phyloP scores from a whole-genome alignment of 768 basidiomycete species.

The Amanita molliuscula region DNA sequence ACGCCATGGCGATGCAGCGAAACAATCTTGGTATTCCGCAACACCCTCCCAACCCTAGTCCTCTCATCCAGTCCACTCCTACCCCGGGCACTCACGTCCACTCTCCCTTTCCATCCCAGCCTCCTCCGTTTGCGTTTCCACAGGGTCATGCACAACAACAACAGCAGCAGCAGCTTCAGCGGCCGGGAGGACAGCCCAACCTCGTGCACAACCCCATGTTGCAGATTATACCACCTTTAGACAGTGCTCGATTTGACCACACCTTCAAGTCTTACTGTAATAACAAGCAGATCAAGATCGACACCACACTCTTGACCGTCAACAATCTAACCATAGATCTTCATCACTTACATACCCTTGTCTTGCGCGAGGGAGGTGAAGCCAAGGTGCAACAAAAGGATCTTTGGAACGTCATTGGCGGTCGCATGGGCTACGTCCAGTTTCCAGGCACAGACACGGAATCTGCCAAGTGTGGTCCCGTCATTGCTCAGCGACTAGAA shows the following conservation, averaged over 20 bases:
- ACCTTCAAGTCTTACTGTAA: constrained; percentile 39
- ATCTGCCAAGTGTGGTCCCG: constrained; percentile 54
- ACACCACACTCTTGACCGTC: constrained; percentile 30
- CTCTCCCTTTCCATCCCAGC: constrained; percentile 2
- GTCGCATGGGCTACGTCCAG: constrained; percentile 53
- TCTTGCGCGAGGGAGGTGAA: constrained; percentile 48
- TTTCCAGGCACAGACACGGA: constrained; percentile 53
- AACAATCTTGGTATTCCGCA: constrained; percentile 4
- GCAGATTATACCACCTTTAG: constrained; percentile 27
- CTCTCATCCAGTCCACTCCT: not conserved
- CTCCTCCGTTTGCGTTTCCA: not conserved
- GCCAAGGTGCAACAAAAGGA: constrained; percentile 39
- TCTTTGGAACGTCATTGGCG: constrained; percentile 57
- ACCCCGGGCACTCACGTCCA: not conserved
- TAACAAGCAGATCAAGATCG: constrained; percentile 28
- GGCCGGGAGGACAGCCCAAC: not conserved
- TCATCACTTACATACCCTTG: constrained; percentile 44
- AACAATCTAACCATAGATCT: constrained; percentile 53
- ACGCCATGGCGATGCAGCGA: constrained; percentile 2
- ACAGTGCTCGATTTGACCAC: constrained; percentile 41
- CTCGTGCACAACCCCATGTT: not conserved
- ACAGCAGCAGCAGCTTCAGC: constrained; percentile 2
- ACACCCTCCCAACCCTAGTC: constrained; percentile 10
- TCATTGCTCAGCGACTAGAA: constrained; percentile 46
- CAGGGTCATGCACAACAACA: not conserved